These are phyloP conservation scores for Pseudonitzschia multiseries DNA, from an alignment of 108 stramenopile species.

Conservation along the genomic window DNA sequence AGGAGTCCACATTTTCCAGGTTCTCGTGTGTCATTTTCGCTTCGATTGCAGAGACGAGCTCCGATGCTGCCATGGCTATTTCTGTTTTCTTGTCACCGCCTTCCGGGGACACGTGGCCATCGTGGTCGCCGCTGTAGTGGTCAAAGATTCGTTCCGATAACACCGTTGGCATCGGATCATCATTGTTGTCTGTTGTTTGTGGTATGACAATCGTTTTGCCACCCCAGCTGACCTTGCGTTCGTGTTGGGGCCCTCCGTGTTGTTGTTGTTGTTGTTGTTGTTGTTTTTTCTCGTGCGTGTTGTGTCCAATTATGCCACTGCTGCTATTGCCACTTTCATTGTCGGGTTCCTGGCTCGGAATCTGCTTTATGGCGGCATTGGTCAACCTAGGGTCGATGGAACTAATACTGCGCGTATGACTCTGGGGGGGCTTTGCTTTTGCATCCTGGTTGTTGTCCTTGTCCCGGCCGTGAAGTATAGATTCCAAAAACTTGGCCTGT, in stretches of 20 bases:
- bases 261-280: not conserved
- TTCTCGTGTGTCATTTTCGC: not conserved
- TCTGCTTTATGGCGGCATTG: no score
- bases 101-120: not conserved
- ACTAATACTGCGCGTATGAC: no score
- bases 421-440: no score
- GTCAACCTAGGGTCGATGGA: no score
- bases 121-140: not conserved
- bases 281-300: not conserved
- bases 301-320: not conserved
- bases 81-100: not conserved
- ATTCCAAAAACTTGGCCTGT: no score
- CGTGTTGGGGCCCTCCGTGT: not conserved
- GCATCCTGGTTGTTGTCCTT: no score
- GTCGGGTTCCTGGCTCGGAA: not conserved
- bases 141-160: not conserved
- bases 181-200: not conserved
- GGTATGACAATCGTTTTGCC: conserved; percentile 9
- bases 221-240: conserved; percentile 13
- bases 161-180: not conserved
- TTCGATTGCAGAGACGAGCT: conserved; percentile 6
- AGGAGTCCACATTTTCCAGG: not conserved
- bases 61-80: not conserved
- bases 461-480: no score
- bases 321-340: not conserved